Conservation (phyloP, 2,329 filamentous ascomycete genomes). For the Pseudocercospora musae region DNA sequence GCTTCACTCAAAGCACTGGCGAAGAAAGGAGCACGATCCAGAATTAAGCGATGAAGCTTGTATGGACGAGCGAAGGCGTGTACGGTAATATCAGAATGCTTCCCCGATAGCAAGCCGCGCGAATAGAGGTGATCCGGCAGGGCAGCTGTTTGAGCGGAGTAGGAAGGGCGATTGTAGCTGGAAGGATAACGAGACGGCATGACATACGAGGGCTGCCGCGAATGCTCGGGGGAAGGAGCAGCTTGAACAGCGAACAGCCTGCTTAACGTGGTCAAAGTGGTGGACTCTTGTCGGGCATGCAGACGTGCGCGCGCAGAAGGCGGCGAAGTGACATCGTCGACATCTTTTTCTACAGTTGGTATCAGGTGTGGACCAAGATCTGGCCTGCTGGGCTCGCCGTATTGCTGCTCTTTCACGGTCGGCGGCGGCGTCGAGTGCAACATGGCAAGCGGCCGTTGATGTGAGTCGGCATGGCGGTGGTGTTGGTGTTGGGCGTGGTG, state of each 20-base stretch:
- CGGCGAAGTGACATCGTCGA: conserved; percentile 46
- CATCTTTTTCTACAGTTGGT: conserved; percentile 47
- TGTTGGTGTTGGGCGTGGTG: too few species aligned
- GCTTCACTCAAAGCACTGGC: conserved; percentile 52
- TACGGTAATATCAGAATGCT: conserved; percentile 54
- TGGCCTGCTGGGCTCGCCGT: conserved; percentile 9
- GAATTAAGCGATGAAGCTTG: conserved; percentile 52
- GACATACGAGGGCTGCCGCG: conserved; percentile 43
- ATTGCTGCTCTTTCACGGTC: conserved; percentile 17
- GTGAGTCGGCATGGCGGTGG: conserved; percentile 2
- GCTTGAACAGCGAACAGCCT: conserved; percentile 44
- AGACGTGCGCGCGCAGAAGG: conserved; percentile 31
- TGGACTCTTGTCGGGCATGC: conserved; percentile 36
- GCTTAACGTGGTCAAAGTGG: conserved; percentile 44
- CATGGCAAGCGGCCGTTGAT: conserved; percentile 8
- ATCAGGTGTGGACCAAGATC: conserved; percentile 27
- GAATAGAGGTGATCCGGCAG: conserved; percentile 53
- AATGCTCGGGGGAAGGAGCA: conserved; percentile 36
- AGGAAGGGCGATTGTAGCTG: conserved; percentile 21
- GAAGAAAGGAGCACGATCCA: conserved; percentile 57
- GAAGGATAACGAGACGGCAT: conserved; percentile 20
- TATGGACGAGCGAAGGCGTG: conserved; percentile 53
- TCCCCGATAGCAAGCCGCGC: conserved; percentile 50
- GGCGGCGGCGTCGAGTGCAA: conserved; percentile 7
- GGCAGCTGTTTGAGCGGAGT: conserved; percentile 27